Evolutionary conservation across 441 rosid species (phyloP).

Genomic region (Macaranga tanarius): DNA sequence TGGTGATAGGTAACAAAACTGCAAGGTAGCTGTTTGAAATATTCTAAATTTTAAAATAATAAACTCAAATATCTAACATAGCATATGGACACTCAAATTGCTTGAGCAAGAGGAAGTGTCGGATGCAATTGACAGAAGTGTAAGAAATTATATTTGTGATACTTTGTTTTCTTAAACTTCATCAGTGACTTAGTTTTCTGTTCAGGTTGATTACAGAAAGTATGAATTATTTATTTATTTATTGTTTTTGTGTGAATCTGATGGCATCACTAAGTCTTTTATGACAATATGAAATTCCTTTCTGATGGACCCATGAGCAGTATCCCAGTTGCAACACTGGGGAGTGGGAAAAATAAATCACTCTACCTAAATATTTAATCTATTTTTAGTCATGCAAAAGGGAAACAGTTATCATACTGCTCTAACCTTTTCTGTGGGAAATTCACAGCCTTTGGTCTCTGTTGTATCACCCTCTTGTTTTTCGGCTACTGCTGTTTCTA

Average conservation of each 20-base stretch:
- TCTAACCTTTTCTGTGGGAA: conserved; percentile 27
- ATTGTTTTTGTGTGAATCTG: not conserved
- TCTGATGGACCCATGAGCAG: not conserved
- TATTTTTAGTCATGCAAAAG: conserved; percentile 1
- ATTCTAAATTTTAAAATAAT: not conserved
- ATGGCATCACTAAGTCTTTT: not conserved
- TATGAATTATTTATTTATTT: not conserved
- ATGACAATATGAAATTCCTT: not conserved
- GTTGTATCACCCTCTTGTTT: conserved; percentile 21
- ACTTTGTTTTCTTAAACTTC: not conserved
- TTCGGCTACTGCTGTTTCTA: conserved; percentile 21
- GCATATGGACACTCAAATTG: conserved; percentile 2
- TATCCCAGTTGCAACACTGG: not conserved
- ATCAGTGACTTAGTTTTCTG: not conserved
- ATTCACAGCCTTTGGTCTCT: conserved; percentile 9
- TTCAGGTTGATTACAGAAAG: not conserved
- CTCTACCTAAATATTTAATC: not conserved
- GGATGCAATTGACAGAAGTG: not conserved
- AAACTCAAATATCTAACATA: not conserved
- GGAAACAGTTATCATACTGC: conserved; percentile 3
- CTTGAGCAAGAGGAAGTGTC: conserved; percentile 4
- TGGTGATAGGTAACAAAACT: not conserved
- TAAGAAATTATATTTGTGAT: not conserved
- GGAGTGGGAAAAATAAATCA: not conserved
- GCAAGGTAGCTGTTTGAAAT: not conserved